Evolutionary conservation across 1,284 basidiomycete genomes (phyloP), one percentile per base, ranked within the genome.

Genomic region (Uromyces viciae-fabae): DNA sequence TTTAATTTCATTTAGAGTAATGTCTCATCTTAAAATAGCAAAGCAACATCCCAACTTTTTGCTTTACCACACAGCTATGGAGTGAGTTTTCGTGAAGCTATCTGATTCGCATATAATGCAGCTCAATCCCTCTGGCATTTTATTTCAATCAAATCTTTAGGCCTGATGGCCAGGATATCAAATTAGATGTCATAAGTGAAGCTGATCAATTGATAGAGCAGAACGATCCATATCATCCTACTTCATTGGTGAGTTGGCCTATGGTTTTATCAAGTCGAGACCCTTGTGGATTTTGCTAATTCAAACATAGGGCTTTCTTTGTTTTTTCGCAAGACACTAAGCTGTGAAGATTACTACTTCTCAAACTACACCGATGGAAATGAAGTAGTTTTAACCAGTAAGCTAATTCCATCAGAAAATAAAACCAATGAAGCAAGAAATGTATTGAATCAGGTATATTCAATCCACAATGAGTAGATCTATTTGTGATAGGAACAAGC

Each of bases 361-460:
- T 28, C 66, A 49, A 56, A 73, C 28, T 80, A 62, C 42, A 80
- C 78, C 42, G 36, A 56, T 22, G 78, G 68, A 46, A 49, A 60
- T 14, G 78, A 80, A 46, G 54, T 80, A n/a, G 43, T 80, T 60
- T 46, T 73, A 36, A 80, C 78, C 31, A 69, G 78, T 80, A 22
- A 73, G 75, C 68, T 0, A 11, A 11, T 17, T 17, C 15, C 17
- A 52, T 8, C 25, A 22, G 14, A 22, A n/a, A n/a, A n/a, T n/a
- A n/a, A n/a, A n/a, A n/a, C n/a, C n/a, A n/a, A n/a, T n/a, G n/a
- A n/a, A n/a, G n/a, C n/a, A n/a, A n/a, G n/a, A n/a, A n/a, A n/a
- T n/a, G n/a, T n/a, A n/a, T n/a, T n/a, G n/a, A n/a, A n/a, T n/a
- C n/a, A n/a, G n/a, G n/a, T 14, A 60, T n/a, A n/a, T n/a, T n/a